Percentiles rank a stretch among this genome's conserved stretches.
These are phyloP conservation scores for Lactarius tabidus DNA, from an alignment of 768 basidiomycete genomes.

Conservation along the genomic window DNA sequence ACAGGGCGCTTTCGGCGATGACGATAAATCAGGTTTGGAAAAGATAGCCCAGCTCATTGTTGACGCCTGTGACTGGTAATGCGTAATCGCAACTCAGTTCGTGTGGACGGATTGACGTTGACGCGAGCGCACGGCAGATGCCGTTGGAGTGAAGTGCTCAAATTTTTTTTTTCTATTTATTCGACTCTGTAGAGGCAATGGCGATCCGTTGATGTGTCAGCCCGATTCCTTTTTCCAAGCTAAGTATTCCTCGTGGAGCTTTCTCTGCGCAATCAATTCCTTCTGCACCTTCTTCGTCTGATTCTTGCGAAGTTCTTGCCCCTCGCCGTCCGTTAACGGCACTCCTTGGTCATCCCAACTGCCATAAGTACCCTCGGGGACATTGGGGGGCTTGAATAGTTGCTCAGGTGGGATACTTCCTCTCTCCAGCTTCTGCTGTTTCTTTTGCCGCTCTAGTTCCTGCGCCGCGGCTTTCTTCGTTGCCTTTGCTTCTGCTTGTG, in stretches of 20 bases:
- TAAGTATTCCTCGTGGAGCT: constrained; percentile 75
- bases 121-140: constrained; percentile 9
- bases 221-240: constrained; percentile 39
- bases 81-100: neutral
- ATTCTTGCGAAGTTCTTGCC: constrained; percentile 82
- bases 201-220: constrained; percentile 19
- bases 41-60: constrained; percentile 36
- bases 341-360: constrained; percentile 85
- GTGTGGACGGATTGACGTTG: constrained; percentile 12
- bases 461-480: constrained; percentile 71
- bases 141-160: constrained; percentile 1
- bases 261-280: constrained; percentile 67
- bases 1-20: constrained; percentile 39
- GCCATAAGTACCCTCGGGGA: constrained; percentile 64
- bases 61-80: constrained; percentile 28
- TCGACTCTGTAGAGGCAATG: constrained; percentile 5
- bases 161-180: constrained; percentile 2
- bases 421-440: constrained; percentile 77
- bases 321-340: constrained; percentile 80
- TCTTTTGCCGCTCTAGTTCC: constrained; percentile 63
- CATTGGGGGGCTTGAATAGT: constrained; percentile 82
- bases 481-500: constrained; percentile 66
- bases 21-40: constrained; percentile 42
- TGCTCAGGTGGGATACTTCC: constrained; percentile 70
- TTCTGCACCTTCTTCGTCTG: constrained; percentile 74